A percentile compares a stretch with the other conserved stretches of the same genome.
Conservation (phyloP, 2,329 filamentous ascomycete species). For the Aspergillus flavus region DNA sequence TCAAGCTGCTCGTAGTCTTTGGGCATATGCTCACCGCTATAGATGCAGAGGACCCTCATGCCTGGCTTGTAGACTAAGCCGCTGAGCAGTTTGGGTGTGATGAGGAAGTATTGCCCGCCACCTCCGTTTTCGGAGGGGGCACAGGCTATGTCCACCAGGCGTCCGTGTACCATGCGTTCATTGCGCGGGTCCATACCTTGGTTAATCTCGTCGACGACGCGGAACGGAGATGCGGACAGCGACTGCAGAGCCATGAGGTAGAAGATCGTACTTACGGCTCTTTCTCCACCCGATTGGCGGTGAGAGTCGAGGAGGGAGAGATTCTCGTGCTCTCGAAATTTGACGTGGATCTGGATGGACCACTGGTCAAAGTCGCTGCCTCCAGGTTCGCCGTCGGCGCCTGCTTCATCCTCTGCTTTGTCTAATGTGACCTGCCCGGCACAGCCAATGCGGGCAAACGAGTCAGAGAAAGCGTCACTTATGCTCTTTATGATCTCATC, state of each 20-base stretch:
- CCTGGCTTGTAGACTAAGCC: constrained; percentile 82
- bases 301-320: constrained; percentile 86
- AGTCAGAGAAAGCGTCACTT: constrained; percentile 87
- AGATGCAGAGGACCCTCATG: constrained; percentile 94
- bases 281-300: constrained; percentile 93
- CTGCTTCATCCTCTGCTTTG: constrained; percentile 60
- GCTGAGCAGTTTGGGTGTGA: constrained; percentile 91
- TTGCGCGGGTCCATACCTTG: constrained; percentile 99
- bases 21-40: constrained; percentile 72
- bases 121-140: constrained; percentile 50
- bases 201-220: constrained; percentile 98
- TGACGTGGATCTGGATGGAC: constrained; percentile 92
- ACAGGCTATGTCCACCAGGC: constrained; percentile 97
- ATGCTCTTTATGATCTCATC: constrained; percentile 78
- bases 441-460: constrained; percentile 92
- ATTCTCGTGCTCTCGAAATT: constrained; percentile 84
- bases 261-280: constrained; percentile 96
- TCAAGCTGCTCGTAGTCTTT: constrained; percentile 40
- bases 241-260: constrained; percentile 98
- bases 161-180: constrained; percentile 95
- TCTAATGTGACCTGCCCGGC: constrained; percentile 85
- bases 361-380: constrained; percentile 86
- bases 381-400: constrained; percentile 32
- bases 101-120: constrained; percentile 85
- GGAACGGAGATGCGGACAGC: constrained; percentile 91